Evolutionary conservation across 176 grass and related monocot genomes (phyloP).

Genomic region (Oryza officinalis): DNA sequence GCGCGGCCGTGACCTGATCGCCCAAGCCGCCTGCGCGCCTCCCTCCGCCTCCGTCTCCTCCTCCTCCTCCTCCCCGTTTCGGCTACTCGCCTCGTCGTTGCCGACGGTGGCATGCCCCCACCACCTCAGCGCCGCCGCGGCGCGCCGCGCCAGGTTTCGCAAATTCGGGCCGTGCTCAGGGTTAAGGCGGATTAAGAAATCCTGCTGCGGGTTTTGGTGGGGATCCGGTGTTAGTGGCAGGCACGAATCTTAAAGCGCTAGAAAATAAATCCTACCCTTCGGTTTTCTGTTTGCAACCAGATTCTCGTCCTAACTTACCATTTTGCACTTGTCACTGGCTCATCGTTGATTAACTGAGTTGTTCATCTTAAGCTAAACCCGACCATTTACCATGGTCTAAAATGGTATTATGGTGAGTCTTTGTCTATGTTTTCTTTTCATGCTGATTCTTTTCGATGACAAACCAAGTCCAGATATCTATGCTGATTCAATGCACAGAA

Average conservation of each 20-base stretch:
- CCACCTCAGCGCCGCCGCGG: not conserved
- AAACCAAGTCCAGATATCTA: conserved; percentile 18
- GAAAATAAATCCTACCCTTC: not conserved
- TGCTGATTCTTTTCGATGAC: no score
- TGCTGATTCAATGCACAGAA: not conserved
- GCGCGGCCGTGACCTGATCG: no score
- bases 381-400: not conserved
- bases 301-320: no score
- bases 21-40: not conserved
- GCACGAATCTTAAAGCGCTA: conserved; percentile 13
- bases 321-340: no score
- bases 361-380: not conserved
- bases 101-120: not conserved
- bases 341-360: not conserved
- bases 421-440: no score
- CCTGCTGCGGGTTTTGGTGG: not conserved
- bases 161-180: not conserved
- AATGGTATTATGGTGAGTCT: not conserved
- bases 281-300: no score
- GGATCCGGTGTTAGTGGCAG: not conserved
- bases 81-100: not conserved
- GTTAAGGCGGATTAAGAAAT: not conserved
- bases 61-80: not conserved
- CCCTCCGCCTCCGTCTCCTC: not conserved
- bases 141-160: not conserved